A percentile compares a stretch with the other conserved stretches of the same genome.
These are phyloP conservation scores for Monosporascus sp. DNA, from an alignment of 2,329 filamentous ascomycete species.

Conservation along the genomic window DNA sequence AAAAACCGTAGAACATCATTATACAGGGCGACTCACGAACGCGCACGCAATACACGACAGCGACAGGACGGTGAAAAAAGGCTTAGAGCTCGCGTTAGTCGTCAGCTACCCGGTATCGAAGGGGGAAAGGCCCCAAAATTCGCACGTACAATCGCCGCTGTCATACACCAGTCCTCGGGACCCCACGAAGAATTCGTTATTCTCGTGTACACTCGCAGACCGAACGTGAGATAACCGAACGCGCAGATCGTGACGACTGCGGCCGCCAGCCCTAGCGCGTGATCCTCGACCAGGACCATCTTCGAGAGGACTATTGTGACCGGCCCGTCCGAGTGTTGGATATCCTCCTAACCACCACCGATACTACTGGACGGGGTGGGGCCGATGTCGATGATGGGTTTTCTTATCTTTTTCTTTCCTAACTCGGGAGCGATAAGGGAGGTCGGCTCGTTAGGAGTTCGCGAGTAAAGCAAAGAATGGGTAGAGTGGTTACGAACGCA, in stretches of 20 bases:
- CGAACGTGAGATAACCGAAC: conserved; percentile 7
- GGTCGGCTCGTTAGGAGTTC: too few relatives aligned
- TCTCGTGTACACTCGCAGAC: conserved; percentile 8
- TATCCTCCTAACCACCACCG: too few relatives aligned
- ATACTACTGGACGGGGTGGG: too few relatives aligned
- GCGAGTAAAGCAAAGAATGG: too few relatives aligned
- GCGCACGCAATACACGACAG: conserved; percentile 9
- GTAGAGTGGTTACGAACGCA: too few relatives aligned
- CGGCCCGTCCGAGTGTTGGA: too few relatives aligned
- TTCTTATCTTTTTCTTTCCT: too few relatives aligned
- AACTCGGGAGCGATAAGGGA: too few relatives aligned
- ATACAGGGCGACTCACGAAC: conserved; percentile 1
- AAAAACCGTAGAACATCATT: background rate
- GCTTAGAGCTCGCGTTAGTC: background rate
- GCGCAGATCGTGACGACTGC: conserved; percentile 11
- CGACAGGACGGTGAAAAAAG: conserved; percentile 9
- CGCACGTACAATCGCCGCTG: conserved; percentile 7
- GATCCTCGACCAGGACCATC: conserved; percentile 9
- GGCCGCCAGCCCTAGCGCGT: conserved; percentile 12
- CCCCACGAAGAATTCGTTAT: conserved; percentile 9
- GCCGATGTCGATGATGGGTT: too few relatives aligned
- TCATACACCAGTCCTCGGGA: conserved; percentile 13
- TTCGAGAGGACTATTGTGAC: background rate
- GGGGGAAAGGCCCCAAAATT: too few relatives aligned
- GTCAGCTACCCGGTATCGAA: background rate